Evolutionary conservation across 2,329 filamentous ascomycete genomes (phyloP).

Genomic region (Penicillium sclerotigenum): DNA sequence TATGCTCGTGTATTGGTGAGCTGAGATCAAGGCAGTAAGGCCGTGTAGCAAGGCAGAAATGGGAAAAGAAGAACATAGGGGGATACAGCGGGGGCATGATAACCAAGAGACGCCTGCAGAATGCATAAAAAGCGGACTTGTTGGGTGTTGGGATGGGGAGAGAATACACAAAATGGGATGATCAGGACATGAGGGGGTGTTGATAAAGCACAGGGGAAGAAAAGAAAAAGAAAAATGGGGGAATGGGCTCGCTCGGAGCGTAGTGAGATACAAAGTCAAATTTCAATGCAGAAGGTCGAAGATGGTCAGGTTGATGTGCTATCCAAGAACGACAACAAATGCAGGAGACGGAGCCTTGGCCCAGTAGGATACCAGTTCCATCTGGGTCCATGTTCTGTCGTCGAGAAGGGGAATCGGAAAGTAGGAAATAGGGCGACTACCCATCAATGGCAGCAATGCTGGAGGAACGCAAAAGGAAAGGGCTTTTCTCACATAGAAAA

Average conservation of each 20-base stretch:
- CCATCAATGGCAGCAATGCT: constrained; percentile 15
- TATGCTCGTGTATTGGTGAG: constrained; percentile 4
- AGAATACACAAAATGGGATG: constrained; percentile 18
- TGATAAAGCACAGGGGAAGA: constrained; percentile 19
- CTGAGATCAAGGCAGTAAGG: constrained; percentile 5
- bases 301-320: constrained; percentile 13
- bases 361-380: constrained; percentile 24
- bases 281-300: constrained; percentile 14
- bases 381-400: constrained; percentile 6
- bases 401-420: constrained; percentile 15
- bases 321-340: constrained; percentile 16
- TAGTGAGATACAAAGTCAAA: constrained; percentile 16
- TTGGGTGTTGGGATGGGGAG: constrained; percentile 8
- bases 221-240: constrained; percentile 11
- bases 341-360: constrained; percentile 15
- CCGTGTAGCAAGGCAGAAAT: constrained; percentile 21
- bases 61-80: constrained; percentile 12
- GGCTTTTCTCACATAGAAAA: constrained; percentile 24
- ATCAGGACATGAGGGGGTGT: constrained; percentile 25
- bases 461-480: constrained; percentile 14
- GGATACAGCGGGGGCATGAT: constrained; percentile 21
- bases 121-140: constrained; percentile 34
- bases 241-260: constrained; percentile 21
- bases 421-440: constrained; percentile 6
- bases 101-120: constrained; percentile 37